Conservation (phyloP, 768 basidiomycete genomes). For the Fistulinella prunicolor region DNA sequence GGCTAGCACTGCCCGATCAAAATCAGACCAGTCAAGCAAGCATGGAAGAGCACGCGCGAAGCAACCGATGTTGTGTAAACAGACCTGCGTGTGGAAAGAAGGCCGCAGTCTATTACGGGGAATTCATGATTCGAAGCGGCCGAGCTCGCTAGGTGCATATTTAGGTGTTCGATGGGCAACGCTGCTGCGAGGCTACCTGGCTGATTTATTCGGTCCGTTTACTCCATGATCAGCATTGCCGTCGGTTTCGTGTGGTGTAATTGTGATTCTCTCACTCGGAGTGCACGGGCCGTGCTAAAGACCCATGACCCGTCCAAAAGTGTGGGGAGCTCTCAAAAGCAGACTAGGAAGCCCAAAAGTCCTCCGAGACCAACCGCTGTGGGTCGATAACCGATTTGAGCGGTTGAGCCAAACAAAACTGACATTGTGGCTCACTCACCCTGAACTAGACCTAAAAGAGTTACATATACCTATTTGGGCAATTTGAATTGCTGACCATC, state of each 20-base stretch:
- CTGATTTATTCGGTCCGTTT: neutral
- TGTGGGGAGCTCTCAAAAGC: neutral
- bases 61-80: neutral
- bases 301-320: neutral
- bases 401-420: neutral
- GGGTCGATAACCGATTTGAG: neutral
- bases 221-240: neutral
- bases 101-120: neutral
- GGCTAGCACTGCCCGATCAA: constrained; percentile 3
- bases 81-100: neutral
- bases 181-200: neutral
- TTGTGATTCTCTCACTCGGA: constrained; percentile 6
- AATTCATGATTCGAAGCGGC: neutral
- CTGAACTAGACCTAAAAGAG: neutral
- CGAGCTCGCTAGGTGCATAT: neutral
- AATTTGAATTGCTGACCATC: constrained; percentile 4
- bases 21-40: neutral
- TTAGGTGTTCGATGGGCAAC: neutral
- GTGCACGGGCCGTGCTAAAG: constrained; percentile 6
- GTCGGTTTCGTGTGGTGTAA: neutral
- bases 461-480: constrained; percentile 7
- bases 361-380: neutral
- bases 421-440: neutral
- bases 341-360: neutral
- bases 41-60: neutral